Evolutionary conservation across 2,329 filamentous ascomycete genomes (phyloP).

Genomic region (Diplodia sapinea): DNA sequence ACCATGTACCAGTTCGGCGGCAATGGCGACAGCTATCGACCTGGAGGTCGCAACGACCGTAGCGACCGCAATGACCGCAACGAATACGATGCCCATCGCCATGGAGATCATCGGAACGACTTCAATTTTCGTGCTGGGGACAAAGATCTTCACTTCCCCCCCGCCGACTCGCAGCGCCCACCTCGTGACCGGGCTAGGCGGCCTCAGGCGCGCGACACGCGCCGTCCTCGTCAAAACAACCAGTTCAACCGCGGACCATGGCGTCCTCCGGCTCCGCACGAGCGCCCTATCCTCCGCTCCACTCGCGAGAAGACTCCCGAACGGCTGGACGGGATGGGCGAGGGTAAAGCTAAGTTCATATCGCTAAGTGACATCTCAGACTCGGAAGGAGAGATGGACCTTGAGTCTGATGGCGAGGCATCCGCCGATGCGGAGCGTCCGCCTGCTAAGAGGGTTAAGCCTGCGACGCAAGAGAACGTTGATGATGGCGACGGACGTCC

Average conservation of each 20-base stretch:
- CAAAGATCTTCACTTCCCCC: conserved; percentile 41
- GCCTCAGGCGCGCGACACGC: conserved; percentile 15
- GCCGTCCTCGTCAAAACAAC: conserved; percentile 10
- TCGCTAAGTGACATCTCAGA: conserved; percentile 49
- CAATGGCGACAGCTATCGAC: conserved; percentile 40
- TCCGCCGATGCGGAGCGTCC: conserved; percentile 32
- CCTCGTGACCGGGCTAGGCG: conserved; percentile 15
- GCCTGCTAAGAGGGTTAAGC: conserved; percentile 39
- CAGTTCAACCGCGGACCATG: conserved; percentile 19
- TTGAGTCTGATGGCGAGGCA: conserved; percentile 38
- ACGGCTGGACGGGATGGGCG: conserved; percentile 52
- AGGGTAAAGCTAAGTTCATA: conserved; percentile 50
- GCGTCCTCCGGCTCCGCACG: conserved; percentile 46
- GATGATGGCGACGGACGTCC: conserved; percentile 55
- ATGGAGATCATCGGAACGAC: conserved; percentile 34
- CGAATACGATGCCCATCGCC: conserved; percentile 33
- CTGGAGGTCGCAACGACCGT: conserved; percentile 34
- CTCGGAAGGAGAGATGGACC: conserved; percentile 45
- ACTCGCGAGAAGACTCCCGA: conserved; percentile 52
- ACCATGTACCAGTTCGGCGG: conserved; percentile 30
- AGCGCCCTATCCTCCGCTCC: conserved; percentile 53
- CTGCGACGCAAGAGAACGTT: conserved; percentile 34
- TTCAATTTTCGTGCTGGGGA: conserved; percentile 45
- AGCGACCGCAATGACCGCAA: conserved; percentile 17
- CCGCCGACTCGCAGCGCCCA: conserved; percentile 34